phyloP scores from a whole-genome alignment of 345 rosid species.

The Citrus unshiu region DNA sequence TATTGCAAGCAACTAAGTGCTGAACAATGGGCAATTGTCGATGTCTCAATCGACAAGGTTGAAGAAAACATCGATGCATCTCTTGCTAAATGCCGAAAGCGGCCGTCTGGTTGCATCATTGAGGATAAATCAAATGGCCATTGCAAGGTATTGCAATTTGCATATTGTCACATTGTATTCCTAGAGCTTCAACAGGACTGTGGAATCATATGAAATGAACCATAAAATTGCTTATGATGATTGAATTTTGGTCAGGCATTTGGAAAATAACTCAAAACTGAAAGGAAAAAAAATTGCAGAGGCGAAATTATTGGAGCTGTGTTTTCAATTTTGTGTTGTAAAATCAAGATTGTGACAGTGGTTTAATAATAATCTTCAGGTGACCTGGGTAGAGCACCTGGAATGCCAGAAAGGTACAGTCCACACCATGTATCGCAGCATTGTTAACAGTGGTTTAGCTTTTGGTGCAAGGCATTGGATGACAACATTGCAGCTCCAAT shows the following conservation, averaged over 20 bases:
- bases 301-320: constrained; percentile 4
- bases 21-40: constrained; percentile 91
- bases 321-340: not conserved
- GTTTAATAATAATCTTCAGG: constrained; percentile 36
- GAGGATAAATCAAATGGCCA: constrained; percentile 91
- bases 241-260: constrained; percentile 11
- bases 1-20: constrained; percentile 71
- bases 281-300: not conserved
- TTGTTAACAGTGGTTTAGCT: constrained; percentile 80
- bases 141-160: constrained; percentile 53
- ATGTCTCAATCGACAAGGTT: constrained; percentile 76
- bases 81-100: constrained; percentile 74
- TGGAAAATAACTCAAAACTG: constrained; percentile 5
- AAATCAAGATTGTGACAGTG: not conserved
- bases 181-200: too few species aligned
- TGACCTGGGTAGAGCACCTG: constrained; percentile 91
- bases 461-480: constrained; percentile 97
- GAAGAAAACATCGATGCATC: constrained; percentile 89
- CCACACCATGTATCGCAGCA: constrained; percentile 68
- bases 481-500: constrained; percentile 77
- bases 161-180: not conserved
- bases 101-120: constrained; percentile 95
- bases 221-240: not conserved
- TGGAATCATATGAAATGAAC: not conserved
- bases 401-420: constrained; percentile 75